A percentile compares a stretch with the other conserved stretches of the same genome.
These are phyloP conservation scores for Monosporascus ibericus DNA, from an alignment of 2,329 filamentous ascomycete genomes.

Conservation along the genomic window DNA sequence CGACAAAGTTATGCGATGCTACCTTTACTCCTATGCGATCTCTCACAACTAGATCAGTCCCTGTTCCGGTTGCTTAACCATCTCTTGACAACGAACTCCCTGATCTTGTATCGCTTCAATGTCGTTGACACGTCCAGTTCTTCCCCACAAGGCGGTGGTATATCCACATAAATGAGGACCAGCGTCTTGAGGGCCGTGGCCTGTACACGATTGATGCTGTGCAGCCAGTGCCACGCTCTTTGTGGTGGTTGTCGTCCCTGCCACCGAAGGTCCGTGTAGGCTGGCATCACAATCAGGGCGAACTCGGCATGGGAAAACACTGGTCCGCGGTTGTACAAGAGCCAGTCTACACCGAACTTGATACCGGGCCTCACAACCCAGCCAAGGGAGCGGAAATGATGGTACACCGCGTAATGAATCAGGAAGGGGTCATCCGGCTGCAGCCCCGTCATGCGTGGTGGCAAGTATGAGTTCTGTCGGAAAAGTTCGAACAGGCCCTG, in stretches of 20 bases:
- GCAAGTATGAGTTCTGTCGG: slow-evolving; percentile 64
- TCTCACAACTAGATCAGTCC: slow-evolving; percentile 7
- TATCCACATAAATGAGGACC: slow-evolving; percentile 83
- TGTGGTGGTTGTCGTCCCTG: slow-evolving; percentile 42
- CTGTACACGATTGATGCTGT: slow-evolving; percentile 84
- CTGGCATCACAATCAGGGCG: slow-evolving; percentile 75
- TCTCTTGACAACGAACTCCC: slow-evolving; percentile 74
- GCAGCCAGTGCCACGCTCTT: slow-evolving; percentile 74
- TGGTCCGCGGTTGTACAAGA: slow-evolving; percentile 89
- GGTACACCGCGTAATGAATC: slow-evolving; percentile 81
- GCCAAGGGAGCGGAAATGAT: slow-evolving; percentile 91
- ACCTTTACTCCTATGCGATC: background rate
- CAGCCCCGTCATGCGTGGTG: slow-evolving; percentile 45
- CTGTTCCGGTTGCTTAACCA: slow-evolving; percentile 79
- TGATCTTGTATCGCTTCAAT: slow-evolving; percentile 65
- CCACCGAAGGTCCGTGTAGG: slow-evolving; percentile 74
- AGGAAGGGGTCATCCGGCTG: slow-evolving; percentile 79
- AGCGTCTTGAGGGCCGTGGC: slow-evolving; percentile 86
- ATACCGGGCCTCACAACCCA: slow-evolving; percentile 91
- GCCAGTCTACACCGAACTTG: slow-evolving; percentile 91
- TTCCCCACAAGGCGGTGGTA: slow-evolving; percentile 61
- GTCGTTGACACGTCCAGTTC: slow-evolving; percentile 54
- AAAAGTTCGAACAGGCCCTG: slow-evolving; percentile 60
- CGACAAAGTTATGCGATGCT: slow-evolving; percentile 10
- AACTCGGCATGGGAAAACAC: slow-evolving; percentile 96